Conservation (phyloP, 192 early-diverging fungal genomes). For the Rhizoclosmatium globosum region DNA sequence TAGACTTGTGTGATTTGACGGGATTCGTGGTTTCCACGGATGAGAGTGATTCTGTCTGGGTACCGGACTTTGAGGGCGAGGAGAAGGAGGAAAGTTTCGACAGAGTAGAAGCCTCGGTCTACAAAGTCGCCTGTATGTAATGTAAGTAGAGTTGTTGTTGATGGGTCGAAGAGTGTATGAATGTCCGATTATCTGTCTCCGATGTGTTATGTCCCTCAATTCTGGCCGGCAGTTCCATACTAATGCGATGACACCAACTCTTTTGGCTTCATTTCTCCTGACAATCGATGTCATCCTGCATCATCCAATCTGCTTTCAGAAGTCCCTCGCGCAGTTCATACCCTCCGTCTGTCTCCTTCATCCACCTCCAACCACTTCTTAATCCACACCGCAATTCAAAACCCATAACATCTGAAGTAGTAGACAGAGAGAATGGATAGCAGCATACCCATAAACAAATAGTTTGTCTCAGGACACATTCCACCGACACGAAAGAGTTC, state of each 20-base stretch:
- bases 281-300: too few relatives aligned
- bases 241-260: too few relatives aligned
- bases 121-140: conserved; percentile 86
- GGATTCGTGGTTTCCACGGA: conserved; percentile 98
- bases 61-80: conserved; percentile 87
- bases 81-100: conserved; percentile 96
- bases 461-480: conserved; percentile 96
- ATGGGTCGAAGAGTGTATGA: too few relatives aligned
- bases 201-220: too few relatives aligned
- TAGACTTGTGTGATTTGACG: conserved; percentile 99
- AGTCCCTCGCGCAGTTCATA: neutral
- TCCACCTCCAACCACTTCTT: neutral
- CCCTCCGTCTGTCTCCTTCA: neutral
- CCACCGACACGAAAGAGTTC: conserved; percentile 98
- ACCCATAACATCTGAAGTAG: neutral
- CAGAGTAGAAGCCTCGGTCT: conserved; percentile 97
- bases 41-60: conserved; percentile 82
- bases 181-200: too few relatives aligned
- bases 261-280: too few relatives aligned
- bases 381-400: neutral
- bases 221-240: too few relatives aligned
- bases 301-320: too few relatives aligned
- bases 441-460: conserved; percentile 89
- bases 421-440: neutral
- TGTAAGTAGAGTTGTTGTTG: neutral